Percentiles rank a stretch among this genome's conserved stretches.
phyloP scores from a whole-genome alignment of 345 rosid genomes.

The Bruguiera parviflora region DNA sequence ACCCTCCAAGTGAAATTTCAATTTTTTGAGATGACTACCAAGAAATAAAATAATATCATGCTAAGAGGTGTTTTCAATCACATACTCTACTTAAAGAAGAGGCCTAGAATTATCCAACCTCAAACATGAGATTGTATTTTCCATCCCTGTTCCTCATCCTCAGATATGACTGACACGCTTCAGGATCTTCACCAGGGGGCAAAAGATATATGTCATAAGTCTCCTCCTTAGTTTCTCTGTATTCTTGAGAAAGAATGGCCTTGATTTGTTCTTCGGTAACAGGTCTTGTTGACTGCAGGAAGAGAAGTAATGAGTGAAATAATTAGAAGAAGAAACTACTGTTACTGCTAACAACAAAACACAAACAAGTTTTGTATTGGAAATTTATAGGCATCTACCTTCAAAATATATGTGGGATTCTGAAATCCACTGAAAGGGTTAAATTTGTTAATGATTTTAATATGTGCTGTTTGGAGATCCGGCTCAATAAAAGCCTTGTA shows the following conservation, averaged over 20 bases:
- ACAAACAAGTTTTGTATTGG: background rate
- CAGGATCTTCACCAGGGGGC: constrained; percentile 99
- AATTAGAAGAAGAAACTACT: constrained; percentile 11
- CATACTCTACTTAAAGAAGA: constrained; percentile 10
- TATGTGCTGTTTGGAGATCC: constrained; percentile 92
- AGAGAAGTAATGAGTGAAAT: constrained; percentile 24
- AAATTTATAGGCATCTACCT: constrained; percentile 41
- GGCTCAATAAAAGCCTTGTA: constrained; percentile 99
- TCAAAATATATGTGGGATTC: constrained; percentile 88
- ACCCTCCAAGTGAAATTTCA: background rate
- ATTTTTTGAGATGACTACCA: background rate
- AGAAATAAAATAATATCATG: too few relatives aligned
- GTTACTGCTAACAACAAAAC: background rate
- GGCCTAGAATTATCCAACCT: constrained; percentile 50
- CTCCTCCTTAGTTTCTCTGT: constrained; percentile 74
- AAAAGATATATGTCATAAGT: constrained; percentile 97
- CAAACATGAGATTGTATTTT: constrained; percentile 97
- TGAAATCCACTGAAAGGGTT: constrained; percentile 98
- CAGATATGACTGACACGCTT: constrained; percentile 96
- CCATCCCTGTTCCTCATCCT: constrained; percentile 99
- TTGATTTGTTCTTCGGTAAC: constrained; percentile 75
- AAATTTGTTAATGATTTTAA: constrained; percentile 91
- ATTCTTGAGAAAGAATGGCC: constrained; percentile 55
- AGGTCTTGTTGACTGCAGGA: constrained; percentile 61
- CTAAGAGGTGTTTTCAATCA: constrained; percentile 2